Conservation (phyloP, 805 yeast genomes). For the Hermanozyma aechmeae region DNA sequence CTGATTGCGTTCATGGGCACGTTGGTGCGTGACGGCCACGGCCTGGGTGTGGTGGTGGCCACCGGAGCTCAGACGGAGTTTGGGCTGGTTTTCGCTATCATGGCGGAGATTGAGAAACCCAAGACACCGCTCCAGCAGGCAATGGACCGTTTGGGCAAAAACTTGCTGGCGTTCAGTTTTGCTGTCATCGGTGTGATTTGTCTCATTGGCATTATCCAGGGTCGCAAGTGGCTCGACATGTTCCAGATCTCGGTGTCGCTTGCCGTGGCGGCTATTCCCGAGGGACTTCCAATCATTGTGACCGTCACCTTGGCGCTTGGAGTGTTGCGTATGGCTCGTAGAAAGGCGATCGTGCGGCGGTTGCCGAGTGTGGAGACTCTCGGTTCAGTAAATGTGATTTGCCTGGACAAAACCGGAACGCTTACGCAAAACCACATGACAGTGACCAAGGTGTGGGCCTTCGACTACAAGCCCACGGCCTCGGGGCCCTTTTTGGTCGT, state of each 20-base stretch:
- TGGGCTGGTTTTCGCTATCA: constrained; percentile 92
- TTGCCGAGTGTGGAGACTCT: constrained; percentile 92
- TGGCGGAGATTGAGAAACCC: constrained; percentile 91
- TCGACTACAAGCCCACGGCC: constrained; percentile 40
- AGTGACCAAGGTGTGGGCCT: constrained; percentile 73
- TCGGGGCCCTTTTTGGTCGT: constrained; percentile 35
- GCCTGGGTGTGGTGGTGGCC: constrained; percentile 85
- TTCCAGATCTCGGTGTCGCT: constrained; percentile 93
- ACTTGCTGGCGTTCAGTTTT: constrained; percentile 77
- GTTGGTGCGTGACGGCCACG: constrained; percentile 91
- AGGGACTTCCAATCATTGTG: constrained; percentile 95
- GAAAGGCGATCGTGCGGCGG: constrained; percentile 89
- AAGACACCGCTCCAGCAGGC: constrained; percentile 93
- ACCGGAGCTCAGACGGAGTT: constrained; percentile 87
- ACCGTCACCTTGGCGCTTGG: constrained; percentile 96
- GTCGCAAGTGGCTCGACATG: constrained; percentile 95
- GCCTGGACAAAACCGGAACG: constrained; percentile 89
- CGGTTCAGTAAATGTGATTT: constrained; percentile 89
- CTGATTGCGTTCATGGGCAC: constrained; percentile 97
- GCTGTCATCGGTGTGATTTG: constrained; percentile 87
- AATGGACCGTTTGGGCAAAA: constrained; percentile 93
- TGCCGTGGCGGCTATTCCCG: constrained; percentile 99
- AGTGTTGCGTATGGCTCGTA: constrained; percentile 90
- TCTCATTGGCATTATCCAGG: constrained; percentile 81
- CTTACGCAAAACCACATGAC: constrained; percentile 89